Percentiles rank a stretch among this genome's conserved stretches.
These are phyloP conservation scores for Boechera retrofracta DNA, from an alignment of 345 rosid genomes.

Conservation along the genomic window DNA sequence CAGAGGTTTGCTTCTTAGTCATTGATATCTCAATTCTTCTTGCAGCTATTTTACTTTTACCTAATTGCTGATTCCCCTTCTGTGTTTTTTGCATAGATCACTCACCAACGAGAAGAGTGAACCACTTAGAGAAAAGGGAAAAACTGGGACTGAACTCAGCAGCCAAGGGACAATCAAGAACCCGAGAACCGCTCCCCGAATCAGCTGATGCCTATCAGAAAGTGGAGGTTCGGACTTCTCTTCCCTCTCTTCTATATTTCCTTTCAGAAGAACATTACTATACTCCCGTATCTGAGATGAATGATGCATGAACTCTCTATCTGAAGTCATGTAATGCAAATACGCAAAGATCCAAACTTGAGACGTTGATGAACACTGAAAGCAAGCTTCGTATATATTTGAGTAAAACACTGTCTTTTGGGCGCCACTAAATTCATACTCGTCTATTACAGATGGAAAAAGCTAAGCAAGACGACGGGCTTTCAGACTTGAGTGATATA, in stretches of 20 bases:
- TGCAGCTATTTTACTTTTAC: not conserved
- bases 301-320: constrained; percentile 11
- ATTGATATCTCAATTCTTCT: not conserved
- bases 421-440: constrained; percentile 5
- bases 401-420: not conserved
- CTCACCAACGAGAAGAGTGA: constrained; percentile 61
- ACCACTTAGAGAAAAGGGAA: constrained; percentile 79
- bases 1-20: constrained; percentile 57
- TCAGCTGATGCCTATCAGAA: constrained; percentile 68
- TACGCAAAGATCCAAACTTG: constrained; percentile 15
- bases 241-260: constrained; percentile 12
- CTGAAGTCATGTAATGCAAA: not conserved
- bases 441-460: constrained; percentile 64
- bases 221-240: constrained; percentile 70
- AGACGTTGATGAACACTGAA: not conserved
- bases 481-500: constrained; percentile 77
- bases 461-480: constrained; percentile 84
- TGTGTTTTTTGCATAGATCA: constrained; percentile 50
- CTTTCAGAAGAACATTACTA: not conserved
- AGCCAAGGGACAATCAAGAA: constrained; percentile 54
- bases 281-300: not conserved
- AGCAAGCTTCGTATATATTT: not conserved
- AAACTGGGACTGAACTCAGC: constrained; percentile 75
- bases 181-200: constrained; percentile 55
- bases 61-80: constrained; percentile 5